Evolutionary conservation across 176 grass and related monocot genomes (phyloP), one percentile per base, ranked within the genome.

Genomic region (Lolium multiflorum): DNA sequence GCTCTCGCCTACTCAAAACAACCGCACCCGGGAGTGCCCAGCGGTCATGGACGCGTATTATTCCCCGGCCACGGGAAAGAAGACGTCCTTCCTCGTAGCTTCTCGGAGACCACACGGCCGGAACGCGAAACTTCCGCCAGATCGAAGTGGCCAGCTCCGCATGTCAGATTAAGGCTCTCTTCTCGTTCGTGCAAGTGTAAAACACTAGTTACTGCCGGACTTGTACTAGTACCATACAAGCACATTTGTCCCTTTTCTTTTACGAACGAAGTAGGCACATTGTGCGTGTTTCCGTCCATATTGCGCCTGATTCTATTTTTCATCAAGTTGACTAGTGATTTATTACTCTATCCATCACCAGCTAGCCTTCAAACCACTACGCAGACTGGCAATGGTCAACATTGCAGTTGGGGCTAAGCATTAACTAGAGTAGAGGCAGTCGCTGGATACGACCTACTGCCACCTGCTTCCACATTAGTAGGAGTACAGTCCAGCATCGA

Each of bases 1-100:
- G 79, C 72, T 64, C 79, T 79, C 15, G 73, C 88, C 88, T 72
- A 86, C 83, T 50, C 44, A 1, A 77, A 86, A 78, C 88, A 86
- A 86, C 83, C 83, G 11, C 44, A n/a, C n/a, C n/a, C n/a, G 6
- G 64, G 76, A 81, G 71, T 56, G 54, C 21, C 13, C 80, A 22
- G 50, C 22, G 21, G 58, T 77, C 48, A 47, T 69, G 50, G 6
- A 70, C 38, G 50, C 80, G 18, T 82, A 55, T 2, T 26, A n/a
- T 38, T 81, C 43, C 31, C 54, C 9, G 54, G 16, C 57, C 62
- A 67, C 14, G n/a, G 41, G 79, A 52, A 21, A 47, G 46, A 8
- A 60, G 8, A 57, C 37, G 11, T 60, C 31, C 16, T 26, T 54
- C 39, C 16, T 74, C 6, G 2, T 5, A 6, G 38, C 52, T 71